Evolutionary conservation across 495 filamentous ascomycete species (phyloP).

Genomic region (Penicillium ochrochloron): DNA sequence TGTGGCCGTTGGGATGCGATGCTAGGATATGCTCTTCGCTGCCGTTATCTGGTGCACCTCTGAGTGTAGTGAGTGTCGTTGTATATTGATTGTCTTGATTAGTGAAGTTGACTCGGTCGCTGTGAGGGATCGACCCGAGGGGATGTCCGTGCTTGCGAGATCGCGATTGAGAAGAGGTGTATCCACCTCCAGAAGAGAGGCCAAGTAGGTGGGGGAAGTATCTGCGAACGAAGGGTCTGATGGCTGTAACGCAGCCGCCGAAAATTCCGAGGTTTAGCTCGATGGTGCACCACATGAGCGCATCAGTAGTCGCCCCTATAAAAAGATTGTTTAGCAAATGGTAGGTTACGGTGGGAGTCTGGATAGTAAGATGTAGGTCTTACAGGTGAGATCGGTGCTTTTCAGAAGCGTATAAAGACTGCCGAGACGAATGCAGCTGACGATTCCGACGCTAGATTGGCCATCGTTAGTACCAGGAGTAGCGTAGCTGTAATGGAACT

Average conservation of each 20-base stretch:
- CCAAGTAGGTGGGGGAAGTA: slow-evolving; percentile 43
- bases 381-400: slow-evolving; percentile 37
- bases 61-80: slow-evolving; percentile 25
- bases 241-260: slow-evolving; percentile 41
- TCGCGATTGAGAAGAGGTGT: slow-evolving; percentile 13
- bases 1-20: background rate
- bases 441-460: slow-evolving; percentile 35
- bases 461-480: slow-evolving; percentile 3
- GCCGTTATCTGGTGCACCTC: slow-evolving; percentile 24
- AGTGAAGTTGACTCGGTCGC: slow-evolving; percentile 29
- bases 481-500: background rate
- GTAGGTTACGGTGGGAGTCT: background rate
- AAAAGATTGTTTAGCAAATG: background rate
- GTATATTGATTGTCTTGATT: slow-evolving; percentile 23
- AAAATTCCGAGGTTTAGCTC: slow-evolving; percentile 44
- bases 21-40: slow-evolving; percentile 39
- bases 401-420: slow-evolving; percentile 29
- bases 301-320: slow-evolving; percentile 35
- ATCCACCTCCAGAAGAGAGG: slow-evolving; percentile 27
- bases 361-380: background rate
- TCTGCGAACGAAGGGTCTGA: slow-evolving; percentile 39
- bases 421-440: slow-evolving; percentile 41
- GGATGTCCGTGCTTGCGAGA: slow-evolving; percentile 34
- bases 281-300: slow-evolving; percentile 39
- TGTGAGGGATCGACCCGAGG: slow-evolving; percentile 32